Evolutionary conservation across 2,329 filamentous ascomycete species (phyloP).

Genomic region (Amauroascus niger): DNA sequence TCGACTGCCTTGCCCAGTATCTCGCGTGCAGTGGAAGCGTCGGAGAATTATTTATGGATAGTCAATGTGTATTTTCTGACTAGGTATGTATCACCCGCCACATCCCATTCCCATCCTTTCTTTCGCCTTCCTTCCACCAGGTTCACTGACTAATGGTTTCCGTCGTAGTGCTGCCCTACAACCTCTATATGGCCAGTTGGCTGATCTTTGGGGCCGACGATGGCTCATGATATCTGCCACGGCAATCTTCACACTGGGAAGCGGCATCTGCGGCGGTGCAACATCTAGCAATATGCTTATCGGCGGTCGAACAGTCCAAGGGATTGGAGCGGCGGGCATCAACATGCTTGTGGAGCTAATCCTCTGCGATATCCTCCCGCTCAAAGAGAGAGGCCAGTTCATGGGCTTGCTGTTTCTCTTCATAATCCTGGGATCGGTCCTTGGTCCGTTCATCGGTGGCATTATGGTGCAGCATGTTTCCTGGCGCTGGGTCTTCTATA

Average conservation of each 20-base stretch:
- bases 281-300: slow-evolving; percentile 42
- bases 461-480: slow-evolving; percentile 19
- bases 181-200: slow-evolving; percentile 21
- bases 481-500: slow-evolving; percentile 28
- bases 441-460: slow-evolving; percentile 39
- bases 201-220: slow-evolving; percentile 31
- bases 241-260: slow-evolving; percentile 44
- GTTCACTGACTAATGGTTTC: no score
- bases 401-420: slow-evolving; percentile 21
- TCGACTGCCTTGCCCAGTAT: slow-evolving; percentile 11
- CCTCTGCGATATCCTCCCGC: slow-evolving; percentile 39
- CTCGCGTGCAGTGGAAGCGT: not conserved
- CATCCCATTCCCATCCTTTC: no score
- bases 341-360: slow-evolving; percentile 36
- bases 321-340: slow-evolving; percentile 42
- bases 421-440: slow-evolving; percentile 33
- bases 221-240: slow-evolving; percentile 36
- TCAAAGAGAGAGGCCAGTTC: slow-evolving; percentile 28
- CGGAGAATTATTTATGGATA: slow-evolving; percentile 7
- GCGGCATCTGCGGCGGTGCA: slow-evolving; percentile 44
- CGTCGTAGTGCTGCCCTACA: slow-evolving; percentile 5
- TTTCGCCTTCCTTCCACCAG: no score
- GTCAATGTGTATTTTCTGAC: slow-evolving; percentile 11
- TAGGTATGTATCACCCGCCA: no score
- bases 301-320: slow-evolving; percentile 47